These are phyloP conservation scores for Datisca glomerata DNA, from an alignment of 306 rosid genomes.

Conservation along the genomic window DNA sequence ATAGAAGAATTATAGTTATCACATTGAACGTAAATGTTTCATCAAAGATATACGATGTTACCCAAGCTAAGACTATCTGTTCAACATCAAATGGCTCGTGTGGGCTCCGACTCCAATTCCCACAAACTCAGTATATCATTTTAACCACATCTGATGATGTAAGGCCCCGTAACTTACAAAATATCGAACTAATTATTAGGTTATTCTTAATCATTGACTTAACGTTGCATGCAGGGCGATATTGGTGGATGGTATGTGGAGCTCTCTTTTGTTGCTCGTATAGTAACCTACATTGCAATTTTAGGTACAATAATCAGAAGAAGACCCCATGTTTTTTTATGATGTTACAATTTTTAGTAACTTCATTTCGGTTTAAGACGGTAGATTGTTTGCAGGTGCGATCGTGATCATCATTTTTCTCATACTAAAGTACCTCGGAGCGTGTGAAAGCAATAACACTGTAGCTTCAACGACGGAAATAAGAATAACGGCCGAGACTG, in stretches of 20 bases:
- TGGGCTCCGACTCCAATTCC: slow-evolving; percentile 35
- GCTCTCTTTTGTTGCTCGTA: slow-evolving; percentile 37
- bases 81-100: slow-evolving; percentile 38
- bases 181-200: no score
- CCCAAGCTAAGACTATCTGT: slow-evolving; percentile 43
- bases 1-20: slow-evolving; percentile 30
- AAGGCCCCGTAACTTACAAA: no score
- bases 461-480: slow-evolving; percentile 7
- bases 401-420: slow-evolving; percentile 16
- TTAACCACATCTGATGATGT: slow-evolving; percentile 40
- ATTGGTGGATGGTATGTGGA: slow-evolving; percentile 28
- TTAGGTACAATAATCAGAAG: slow-evolving; percentile 28
- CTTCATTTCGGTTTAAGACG: no score
- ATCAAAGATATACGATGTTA: slow-evolving; percentile 49
- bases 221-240: slow-evolving; percentile 28
- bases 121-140: slow-evolving; percentile 35
- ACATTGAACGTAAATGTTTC: slow-evolving; percentile 32
- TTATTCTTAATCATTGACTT: neutral
- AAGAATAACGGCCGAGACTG: slow-evolving; percentile 29
- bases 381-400: slow-evolving; percentile 39
- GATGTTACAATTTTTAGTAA: no score
- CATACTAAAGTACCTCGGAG: slow-evolving; percentile 40
- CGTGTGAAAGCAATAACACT: slow-evolving; percentile 15
- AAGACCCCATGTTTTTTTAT: no score
- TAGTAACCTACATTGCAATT: slow-evolving; percentile 31